Base-by-base conservation (phyloP, 164 flowering plant species). In the Magnolia kwangsiensis region DNA sequence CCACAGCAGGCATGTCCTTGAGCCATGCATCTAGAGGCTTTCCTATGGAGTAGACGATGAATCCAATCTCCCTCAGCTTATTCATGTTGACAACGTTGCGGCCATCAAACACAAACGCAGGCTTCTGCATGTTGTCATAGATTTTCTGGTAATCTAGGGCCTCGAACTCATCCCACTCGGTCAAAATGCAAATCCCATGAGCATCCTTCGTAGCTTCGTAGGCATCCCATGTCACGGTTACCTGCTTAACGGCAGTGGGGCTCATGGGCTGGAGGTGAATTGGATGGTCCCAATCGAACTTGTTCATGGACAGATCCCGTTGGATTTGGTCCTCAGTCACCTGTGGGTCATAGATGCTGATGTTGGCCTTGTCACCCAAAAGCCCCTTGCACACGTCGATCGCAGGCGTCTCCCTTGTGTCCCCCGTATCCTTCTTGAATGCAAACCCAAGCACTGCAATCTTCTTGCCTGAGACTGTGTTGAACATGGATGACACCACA, bases 381-480 rank as follows among this genome's bases (percentile, higher is more conserved):
- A 92, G 85, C 10, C 98, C 98, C 80, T 90, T 85, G 89, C 98
- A 93, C 19, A 93, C 98, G 74, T 93, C 96, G 76, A 93, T 93
- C 31, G 98, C 96, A 10, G 98, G 93, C 59, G 97, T 91, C 83
- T 92, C 97, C 78, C 97, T 81, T 0, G 97, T 92, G 85, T 92
- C 97, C 24, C 97, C 97, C 2, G 97, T 92, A 67, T 92, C 97
- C 73, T 92, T 91, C 88, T 92, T 92, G 88, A 91, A 93, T 2
- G 98, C 96, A 72, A 93, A 93, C 0, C 98, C 98, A 0, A 91
- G 86, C 23, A 93, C 80, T 27, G 94, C 96, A 71, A 93, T 82
- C 86, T 92, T 93, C 86, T 92, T 93, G 29, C 80, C 83, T 6
- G 98, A 81, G 20, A 93, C 95, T 0, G 98, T 89, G 86, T 92